phyloP scores from a whole-genome alignment of 345 rosid species.

The Heritiera littoralis region DNA sequence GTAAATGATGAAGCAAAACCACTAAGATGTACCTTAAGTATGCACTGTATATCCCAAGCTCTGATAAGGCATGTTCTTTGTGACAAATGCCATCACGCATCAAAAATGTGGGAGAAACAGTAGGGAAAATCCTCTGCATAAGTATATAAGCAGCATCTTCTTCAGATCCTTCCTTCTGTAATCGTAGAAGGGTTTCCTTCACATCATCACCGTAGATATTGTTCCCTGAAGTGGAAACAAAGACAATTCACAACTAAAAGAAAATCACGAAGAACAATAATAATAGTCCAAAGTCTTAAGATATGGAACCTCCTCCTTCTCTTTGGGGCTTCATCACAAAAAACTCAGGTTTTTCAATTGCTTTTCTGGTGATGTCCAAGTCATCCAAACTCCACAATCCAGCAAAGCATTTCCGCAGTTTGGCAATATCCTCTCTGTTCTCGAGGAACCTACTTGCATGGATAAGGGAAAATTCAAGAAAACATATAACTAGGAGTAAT shows the following conservation, averaged over 20 bases:
- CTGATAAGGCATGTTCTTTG: conserved; percentile 75
- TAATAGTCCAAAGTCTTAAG: conserved; percentile 8
- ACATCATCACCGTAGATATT: conserved; percentile 86
- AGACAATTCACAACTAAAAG: neutral
- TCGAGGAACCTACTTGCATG: conserved; percentile 62
- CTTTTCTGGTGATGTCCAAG: conserved; percentile 53
- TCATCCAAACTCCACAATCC: conserved; percentile 97
- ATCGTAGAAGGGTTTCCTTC: conserved; percentile 64
- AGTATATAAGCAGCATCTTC: conserved; percentile 92
- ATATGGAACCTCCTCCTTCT: conserved; percentile 91
- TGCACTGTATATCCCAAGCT: conserved; percentile 85
- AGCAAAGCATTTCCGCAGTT: conserved; percentile 79
- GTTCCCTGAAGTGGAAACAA: conserved; percentile 46
- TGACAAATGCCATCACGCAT: conserved; percentile 75
- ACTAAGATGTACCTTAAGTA: conserved; percentile 67
- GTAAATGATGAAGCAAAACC: neutral
- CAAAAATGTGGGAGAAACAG: conserved; percentile 55
- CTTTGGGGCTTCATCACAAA: conserved; percentile 97
- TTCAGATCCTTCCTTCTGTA: conserved; percentile 62
- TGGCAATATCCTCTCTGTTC: conserved; percentile 71
- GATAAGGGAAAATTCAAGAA: neutral
- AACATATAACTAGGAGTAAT: neutral
- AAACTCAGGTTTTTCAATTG: conserved; percentile 70
- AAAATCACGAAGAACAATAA: neutral
- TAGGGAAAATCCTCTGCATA: conserved; percentile 96